Conservation (phyloP, 768 basidiomycete genomes). For the Termitomyces heimii region DNA sequence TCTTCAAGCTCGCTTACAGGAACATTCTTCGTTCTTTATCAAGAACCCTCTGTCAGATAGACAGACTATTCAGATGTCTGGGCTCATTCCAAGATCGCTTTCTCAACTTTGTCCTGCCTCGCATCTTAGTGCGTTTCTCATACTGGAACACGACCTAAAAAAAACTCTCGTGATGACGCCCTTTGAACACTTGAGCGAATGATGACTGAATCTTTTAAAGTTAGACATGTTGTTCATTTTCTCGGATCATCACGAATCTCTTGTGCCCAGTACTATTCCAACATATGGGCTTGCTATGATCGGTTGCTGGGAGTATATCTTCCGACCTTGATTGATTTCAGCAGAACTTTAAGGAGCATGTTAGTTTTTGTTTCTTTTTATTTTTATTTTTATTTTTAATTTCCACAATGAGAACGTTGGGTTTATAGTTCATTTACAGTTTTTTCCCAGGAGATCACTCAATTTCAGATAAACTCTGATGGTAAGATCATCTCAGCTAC, state of each 20-base stretch:
- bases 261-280: background rate
- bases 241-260: background rate
- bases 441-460: slow-evolving; percentile 24
- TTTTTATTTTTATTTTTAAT: background rate
- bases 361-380: background rate
- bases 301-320: background rate
- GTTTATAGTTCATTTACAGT: slow-evolving; percentile 29
- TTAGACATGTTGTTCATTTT: too few species aligned
- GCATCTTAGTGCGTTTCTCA: background rate
- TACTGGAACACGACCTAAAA: slow-evolving; percentile 2
- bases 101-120: background rate
- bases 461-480: slow-evolving; percentile 35
- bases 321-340: background rate
- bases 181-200: too few species aligned
- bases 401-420: slow-evolving; percentile 6
- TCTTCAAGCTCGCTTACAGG: background rate
- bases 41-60: background rate
- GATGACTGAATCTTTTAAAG: too few species aligned
- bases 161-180: background rate
- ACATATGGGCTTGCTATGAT: background rate
- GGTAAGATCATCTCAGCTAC: slow-evolving; percentile 19
- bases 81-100: background rate
- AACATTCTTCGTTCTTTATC: background rate
- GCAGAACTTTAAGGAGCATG: background rate
- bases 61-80: background rate